These are phyloP conservation scores for Pseudogymnoascus pannorum DNA, from an alignment of 2,329 filamentous ascomycete species.

Conservation along the genomic window DNA sequence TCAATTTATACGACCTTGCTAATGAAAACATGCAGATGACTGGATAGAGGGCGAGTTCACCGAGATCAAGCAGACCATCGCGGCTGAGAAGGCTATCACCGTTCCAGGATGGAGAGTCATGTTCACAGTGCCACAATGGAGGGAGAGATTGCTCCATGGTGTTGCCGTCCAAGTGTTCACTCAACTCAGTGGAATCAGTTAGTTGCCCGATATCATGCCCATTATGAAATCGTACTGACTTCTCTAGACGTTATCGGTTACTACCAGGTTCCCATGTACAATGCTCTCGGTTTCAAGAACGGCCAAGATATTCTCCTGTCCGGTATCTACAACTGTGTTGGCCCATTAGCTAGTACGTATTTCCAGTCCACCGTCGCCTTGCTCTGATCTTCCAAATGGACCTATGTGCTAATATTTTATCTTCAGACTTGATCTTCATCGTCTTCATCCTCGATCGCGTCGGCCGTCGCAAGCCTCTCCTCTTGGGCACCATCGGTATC, in stretches of 20 bases:
- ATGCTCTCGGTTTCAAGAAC: slow-evolving; percentile 49
- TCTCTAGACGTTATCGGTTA: slow-evolving; percentile 51
- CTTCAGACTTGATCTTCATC: slow-evolving; percentile 50
- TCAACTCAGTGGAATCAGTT: slow-evolving; percentile 53
- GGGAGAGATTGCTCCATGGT: slow-evolving; percentile 54
- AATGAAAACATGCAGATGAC: slow-evolving; percentile 34
- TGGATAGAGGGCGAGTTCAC: slow-evolving; percentile 51
- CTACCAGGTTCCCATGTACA: slow-evolving; percentile 54
- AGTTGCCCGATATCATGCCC: slow-evolving; percentile 9
- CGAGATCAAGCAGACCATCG: slow-evolving; percentile 55
- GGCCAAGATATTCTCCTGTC: slow-evolving; percentile 46
- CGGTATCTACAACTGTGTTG: slow-evolving; percentile 54
- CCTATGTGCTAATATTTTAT: not conserved
- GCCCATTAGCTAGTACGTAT: slow-evolving; percentile 37
- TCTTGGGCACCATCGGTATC: slow-evolving; percentile 47
- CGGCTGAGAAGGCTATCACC: slow-evolving; percentile 48
- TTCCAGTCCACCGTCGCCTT: slow-evolving; percentile 23
- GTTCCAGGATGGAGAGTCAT: slow-evolving; percentile 48
- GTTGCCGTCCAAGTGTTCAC: slow-evolving; percentile 58
- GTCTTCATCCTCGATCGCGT: slow-evolving; percentile 47
- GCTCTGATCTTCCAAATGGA: not conserved
- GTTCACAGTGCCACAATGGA: slow-evolving; percentile 51
- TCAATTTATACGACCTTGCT: not conserved
- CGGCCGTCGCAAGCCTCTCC: slow-evolving; percentile 43
- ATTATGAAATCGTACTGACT: not conserved